phyloP scores from a whole-genome alignment of 306 rosid genomes.

The Fragaria ananassa region DNA sequence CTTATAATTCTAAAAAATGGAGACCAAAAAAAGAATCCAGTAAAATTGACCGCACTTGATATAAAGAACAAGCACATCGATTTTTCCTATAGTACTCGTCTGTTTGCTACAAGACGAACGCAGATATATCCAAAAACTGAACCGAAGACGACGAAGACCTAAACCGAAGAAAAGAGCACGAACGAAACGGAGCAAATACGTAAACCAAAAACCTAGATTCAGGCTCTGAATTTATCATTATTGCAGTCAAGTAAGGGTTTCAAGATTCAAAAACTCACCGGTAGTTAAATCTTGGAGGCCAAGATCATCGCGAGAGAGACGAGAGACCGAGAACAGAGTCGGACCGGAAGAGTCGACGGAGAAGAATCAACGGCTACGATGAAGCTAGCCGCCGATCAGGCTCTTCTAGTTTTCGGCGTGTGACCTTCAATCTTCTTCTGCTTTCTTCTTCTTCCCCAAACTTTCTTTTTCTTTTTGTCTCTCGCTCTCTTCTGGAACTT shows the following conservation, averaged over 20 bases:
- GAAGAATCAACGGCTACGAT: constrained; percentile 13
- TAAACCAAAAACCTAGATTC: background rate
- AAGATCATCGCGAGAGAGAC: background rate
- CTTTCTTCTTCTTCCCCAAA: background rate
- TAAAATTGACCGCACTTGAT: background rate
- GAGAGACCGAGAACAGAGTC: background rate
- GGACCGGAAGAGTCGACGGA: background rate
- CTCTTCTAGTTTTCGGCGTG: background rate
- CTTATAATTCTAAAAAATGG: background rate
- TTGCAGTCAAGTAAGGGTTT: background rate
- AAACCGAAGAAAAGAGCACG: background rate
- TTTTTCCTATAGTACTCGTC: background rate
- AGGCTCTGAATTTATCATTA: background rate
- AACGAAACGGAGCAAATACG: background rate
- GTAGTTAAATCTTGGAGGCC: background rate
- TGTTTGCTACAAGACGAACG: background rate
- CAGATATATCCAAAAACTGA: background rate
- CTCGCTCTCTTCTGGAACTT: background rate
- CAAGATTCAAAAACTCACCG: constrained; percentile 3
- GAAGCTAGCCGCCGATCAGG: constrained; percentile 4
- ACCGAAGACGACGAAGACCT: background rate
- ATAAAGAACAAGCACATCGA: background rate
- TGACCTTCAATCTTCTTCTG: background rate
- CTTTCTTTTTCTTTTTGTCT: background rate
- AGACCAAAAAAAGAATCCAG: background rate